These are phyloP conservation scores for Fragaria vesca DNA, from an alignment of 306 rosid genomes.

Conservation along the genomic window DNA sequence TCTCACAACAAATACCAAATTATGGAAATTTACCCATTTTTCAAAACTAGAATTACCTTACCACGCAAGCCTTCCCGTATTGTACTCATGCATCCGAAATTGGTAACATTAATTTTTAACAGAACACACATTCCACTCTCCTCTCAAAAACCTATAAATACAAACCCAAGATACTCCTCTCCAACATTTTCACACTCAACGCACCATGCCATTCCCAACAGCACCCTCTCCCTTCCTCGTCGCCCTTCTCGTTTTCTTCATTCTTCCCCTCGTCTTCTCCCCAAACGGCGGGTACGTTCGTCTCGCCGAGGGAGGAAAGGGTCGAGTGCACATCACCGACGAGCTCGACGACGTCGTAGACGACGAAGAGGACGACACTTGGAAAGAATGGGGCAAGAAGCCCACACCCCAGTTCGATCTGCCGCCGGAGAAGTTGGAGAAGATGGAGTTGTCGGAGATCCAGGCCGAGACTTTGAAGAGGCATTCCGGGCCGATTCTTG, in stretches of 20 bases:
- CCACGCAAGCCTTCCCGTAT: background rate
- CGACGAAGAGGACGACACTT: conserved; percentile 84
- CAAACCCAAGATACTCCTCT: background rate
- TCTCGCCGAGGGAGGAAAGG: conserved; percentile 48
- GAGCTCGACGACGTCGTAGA: conserved; percentile 82
- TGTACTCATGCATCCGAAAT: background rate
- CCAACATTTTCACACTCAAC: background rate
- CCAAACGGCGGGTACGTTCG: conserved; percentile 27
- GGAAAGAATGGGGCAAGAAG: conserved; percentile 90
- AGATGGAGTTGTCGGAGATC: conserved; percentile 67
- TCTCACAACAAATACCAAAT: too few species aligned
- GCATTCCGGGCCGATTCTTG: conserved; percentile 65
- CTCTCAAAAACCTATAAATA: conserved; percentile 16
- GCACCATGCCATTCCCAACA: conserved; percentile 13
- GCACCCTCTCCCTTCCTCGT: conserved; percentile 16
- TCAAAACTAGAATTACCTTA: too few species aligned
- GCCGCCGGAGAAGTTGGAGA: conserved; percentile 52
- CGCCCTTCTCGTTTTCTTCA: conserved; percentile 25
- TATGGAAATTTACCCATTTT: too few species aligned
- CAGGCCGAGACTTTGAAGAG: conserved; percentile 72
- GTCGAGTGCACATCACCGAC: conserved; percentile 71
- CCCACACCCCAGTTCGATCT: conserved; percentile 35
- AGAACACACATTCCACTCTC: background rate
- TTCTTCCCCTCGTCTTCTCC: conserved; percentile 24
- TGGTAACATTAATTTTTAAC: background rate